Percentiles rank a stretch among this genome's conserved stretches.
phyloP scores from a whole-genome alignment of 768 basidiomycete species.

The Pleurotus sapidus region DNA sequence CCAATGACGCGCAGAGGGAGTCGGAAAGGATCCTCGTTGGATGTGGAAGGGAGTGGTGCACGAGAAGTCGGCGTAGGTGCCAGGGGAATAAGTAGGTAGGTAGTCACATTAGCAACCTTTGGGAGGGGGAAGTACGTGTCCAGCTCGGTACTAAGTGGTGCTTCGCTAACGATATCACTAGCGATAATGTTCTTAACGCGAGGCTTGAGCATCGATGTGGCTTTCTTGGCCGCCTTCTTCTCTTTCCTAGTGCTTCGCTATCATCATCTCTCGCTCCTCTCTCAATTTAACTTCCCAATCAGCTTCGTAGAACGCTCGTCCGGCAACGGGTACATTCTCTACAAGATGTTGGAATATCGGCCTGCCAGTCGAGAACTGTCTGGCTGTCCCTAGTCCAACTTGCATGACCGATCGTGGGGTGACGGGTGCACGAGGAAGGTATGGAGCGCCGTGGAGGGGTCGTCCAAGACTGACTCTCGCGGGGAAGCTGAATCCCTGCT shows the following conservation, averaged over 20 bases:
- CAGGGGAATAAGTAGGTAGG: conserved; percentile 72
- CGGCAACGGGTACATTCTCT: conserved; percentile 76
- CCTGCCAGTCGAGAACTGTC: conserved; percentile 71
- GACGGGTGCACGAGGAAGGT: conserved; percentile 55
- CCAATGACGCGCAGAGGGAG: conserved; percentile 55
- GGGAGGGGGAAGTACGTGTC: conserved; percentile 61
- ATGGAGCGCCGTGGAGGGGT: conserved; percentile 38
- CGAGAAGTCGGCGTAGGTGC: conserved; percentile 70
- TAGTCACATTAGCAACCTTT: conserved; percentile 42
- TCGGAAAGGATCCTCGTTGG: conserved; percentile 29
- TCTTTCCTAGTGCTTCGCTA: conserved; percentile 22
- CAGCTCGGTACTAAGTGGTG: conserved; percentile 30
- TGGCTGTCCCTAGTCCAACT: conserved; percentile 72
- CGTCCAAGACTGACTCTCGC: conserved; percentile 49
- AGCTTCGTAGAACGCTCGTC: conserved; percentile 70
- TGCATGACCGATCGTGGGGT: conserved; percentile 53
- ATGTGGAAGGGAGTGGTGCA: conserved; percentile 47
- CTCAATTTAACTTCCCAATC: conserved; percentile 62
- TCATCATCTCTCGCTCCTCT: conserved; percentile 36
- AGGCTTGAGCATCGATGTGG: conserved; percentile 33
- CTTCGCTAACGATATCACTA: conserved; percentile 12
- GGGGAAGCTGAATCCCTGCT: conserved; percentile 54
- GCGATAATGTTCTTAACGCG: conserved; percentile 13
- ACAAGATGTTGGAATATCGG: conserved; percentile 79
- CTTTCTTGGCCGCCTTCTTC: conserved; percentile 20